Evolutionary conservation across 306 rosid species (phyloP).

Genomic region (Corylus avellana): DNA sequence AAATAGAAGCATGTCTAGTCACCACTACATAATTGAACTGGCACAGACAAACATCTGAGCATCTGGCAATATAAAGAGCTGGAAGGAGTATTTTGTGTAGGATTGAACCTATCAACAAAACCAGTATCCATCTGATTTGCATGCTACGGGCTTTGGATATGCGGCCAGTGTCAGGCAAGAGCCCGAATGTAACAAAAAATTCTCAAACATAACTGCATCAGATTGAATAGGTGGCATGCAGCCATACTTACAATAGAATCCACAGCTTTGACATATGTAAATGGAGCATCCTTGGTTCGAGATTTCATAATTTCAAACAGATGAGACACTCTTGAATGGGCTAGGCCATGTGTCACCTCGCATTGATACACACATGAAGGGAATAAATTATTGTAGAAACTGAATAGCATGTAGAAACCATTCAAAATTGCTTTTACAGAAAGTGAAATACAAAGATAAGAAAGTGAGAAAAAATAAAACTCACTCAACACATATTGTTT

Average conservation of each 20-base stretch:
- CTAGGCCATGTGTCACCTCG: conserved; percentile 16
- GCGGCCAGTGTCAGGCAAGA: no score
- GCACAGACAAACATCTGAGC: not conserved
- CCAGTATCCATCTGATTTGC: no score
- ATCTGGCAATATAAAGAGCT: not conserved
- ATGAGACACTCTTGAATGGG: conserved; percentile 14
- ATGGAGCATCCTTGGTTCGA: not conserved
- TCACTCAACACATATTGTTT: conserved; percentile 62
- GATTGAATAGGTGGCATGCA: no score
- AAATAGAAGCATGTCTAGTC: not conserved
- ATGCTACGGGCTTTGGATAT: no score
- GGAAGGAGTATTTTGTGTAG: not conserved
- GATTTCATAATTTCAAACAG: conserved; percentile 18
- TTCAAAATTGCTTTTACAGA: conserved; percentile 30
- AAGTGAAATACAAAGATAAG: conserved; percentile 20
- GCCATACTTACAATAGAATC: not conserved
- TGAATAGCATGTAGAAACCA: conserved; percentile 30
- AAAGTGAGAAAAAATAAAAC: conserved; percentile 21
- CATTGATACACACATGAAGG: conserved; percentile 21
- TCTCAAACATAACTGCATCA: no score
- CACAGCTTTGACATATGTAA: not conserved
- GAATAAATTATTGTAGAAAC: conserved; percentile 30
- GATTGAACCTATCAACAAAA: not conserved
- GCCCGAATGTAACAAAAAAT: no score
- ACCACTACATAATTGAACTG: not conserved